These are phyloP conservation scores for Vitis cinerea DNA, from an alignment of 164 flowering plant species.

Conservation along the genomic window DNA sequence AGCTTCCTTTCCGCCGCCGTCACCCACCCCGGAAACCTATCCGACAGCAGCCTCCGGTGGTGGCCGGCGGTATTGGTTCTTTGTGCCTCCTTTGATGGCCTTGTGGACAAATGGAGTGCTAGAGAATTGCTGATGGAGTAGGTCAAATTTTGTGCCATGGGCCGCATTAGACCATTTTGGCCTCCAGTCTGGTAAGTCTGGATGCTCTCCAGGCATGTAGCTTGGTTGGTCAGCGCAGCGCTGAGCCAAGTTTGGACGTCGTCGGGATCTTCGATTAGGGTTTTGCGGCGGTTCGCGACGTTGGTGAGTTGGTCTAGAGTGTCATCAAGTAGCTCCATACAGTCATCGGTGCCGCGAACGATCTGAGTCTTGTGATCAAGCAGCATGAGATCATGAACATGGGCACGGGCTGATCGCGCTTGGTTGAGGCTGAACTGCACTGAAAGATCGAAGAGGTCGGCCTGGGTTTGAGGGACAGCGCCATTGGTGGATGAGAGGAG, in stretches of 20 bases:
- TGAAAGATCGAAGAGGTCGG: neutral
- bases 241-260: slow-evolving; percentile 19
- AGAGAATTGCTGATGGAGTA: slow-evolving; percentile 8
- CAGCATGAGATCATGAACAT: neutral
- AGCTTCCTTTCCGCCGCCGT: slow-evolving; percentile 12
- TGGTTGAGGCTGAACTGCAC: slow-evolving; percentile 5
- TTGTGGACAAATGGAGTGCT: neutral
- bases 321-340: slow-evolving; percentile 21
- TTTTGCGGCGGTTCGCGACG: neutral
- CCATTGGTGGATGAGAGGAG: neutral
- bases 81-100: neutral
- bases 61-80: neutral
- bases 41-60: slow-evolving; percentile 4
- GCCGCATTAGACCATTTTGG: neutral
- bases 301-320: slow-evolving; percentile 2
- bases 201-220: slow-evolving; percentile 8
- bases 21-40: slow-evolving; percentile 19
- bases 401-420: slow-evolving; percentile 7
- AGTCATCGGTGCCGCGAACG: slow-evolving; percentile 4
- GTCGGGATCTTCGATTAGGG: neutral
- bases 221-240: slow-evolving; percentile 18
- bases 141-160: slow-evolving; percentile 3
- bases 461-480: neutral
- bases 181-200: neutral
- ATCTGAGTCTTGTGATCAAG: neutral